Conservation (phyloP, 129 eudicot species). For the Centrapalus pauciflorus region DNA sequence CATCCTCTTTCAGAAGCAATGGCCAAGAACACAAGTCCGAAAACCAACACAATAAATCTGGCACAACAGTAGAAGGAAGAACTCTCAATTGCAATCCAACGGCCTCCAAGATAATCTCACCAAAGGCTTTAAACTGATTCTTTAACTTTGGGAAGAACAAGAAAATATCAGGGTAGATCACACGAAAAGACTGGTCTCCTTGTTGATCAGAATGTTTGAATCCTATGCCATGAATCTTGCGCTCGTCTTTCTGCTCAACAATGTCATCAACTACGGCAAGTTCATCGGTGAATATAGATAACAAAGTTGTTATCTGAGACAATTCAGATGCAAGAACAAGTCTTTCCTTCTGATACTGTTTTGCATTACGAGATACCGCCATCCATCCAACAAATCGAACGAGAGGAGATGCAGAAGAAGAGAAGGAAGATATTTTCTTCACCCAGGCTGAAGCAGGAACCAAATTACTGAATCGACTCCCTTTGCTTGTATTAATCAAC, state of each 20-base stretch:
- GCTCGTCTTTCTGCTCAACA: conserved; percentile 32
- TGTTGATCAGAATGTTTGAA: conserved; percentile 17
- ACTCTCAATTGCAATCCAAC: conserved; percentile 84
- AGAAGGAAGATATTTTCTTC: conserved; percentile 59
- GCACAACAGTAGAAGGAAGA: conserved; percentile 63
- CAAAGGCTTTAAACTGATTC: conserved; percentile 66
- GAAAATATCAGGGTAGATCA: conserved; percentile 64
- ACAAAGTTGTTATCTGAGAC: conserved; percentile 50
- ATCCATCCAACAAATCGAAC: conserved; percentile 95
- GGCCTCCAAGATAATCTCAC: conserved; percentile 77
- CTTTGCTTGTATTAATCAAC: conserved; percentile 25
- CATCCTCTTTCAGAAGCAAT: conserved; percentile 40
- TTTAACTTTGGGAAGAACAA: conserved; percentile 62
- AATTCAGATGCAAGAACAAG: conserved; percentile 75
- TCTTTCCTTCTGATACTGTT: conserved; percentile 62
- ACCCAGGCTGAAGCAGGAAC: conserved; percentile 79
- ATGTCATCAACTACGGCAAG: conserved; percentile 53
- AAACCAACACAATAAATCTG: conserved; percentile 88
- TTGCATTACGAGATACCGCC: conserved; percentile 84
- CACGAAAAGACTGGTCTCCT: conserved; percentile 48
- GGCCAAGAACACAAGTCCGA: conserved; percentile 86
- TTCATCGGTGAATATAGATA: conserved; percentile 79
- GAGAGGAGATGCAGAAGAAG: conserved; percentile 65
- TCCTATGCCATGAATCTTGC: conserved; percentile 13
- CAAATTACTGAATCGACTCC: conserved; percentile 53